A percentile compares a stretch with the other conserved stretches of the same genome.
Evolutionary conservation across 164 flowering plant species (phyloP).

Genomic region (Hamamelis virginiana): DNA sequence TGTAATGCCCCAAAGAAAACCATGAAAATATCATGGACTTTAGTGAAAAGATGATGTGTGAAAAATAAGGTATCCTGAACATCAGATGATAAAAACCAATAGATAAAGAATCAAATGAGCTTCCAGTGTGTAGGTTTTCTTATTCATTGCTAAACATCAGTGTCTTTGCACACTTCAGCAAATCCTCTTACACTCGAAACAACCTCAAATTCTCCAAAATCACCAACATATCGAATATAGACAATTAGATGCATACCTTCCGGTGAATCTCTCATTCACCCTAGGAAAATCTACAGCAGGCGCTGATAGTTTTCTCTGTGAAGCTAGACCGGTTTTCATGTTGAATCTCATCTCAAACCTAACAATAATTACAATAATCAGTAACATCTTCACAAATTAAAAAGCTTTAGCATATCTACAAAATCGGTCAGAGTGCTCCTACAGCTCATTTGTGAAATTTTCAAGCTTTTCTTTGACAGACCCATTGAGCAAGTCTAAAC

Average conservation of each 20-base stretch:
- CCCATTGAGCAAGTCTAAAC: conserved; percentile 74
- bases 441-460: conserved; percentile 79
- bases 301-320: conserved; percentile 76
- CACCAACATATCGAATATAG: neutral
- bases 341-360: conserved; percentile 98
- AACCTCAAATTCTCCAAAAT: neutral
- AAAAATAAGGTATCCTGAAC: neutral
- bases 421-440: conserved; percentile 25
- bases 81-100: neutral
- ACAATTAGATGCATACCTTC: conserved; percentile 51
- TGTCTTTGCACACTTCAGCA: neutral
- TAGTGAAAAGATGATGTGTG: no score
- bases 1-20: no score
- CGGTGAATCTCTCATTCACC: conserved; percentile 85
- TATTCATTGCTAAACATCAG: neutral
- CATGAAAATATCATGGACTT: no score
- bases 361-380: conserved; percentile 17
- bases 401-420: neutral
- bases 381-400: neutral
- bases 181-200: neutral
- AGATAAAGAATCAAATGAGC: neutral
- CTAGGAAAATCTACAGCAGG: conserved; percentile 92
- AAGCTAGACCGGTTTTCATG: conserved; percentile 78
- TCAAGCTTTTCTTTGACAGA: conserved; percentile 60
- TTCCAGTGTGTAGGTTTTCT: neutral